These are phyloP conservation scores for Clohesyomyces aquaticus DNA, from an alignment of 495 filamentous ascomycete genomes.

Conservation along the genomic window DNA sequence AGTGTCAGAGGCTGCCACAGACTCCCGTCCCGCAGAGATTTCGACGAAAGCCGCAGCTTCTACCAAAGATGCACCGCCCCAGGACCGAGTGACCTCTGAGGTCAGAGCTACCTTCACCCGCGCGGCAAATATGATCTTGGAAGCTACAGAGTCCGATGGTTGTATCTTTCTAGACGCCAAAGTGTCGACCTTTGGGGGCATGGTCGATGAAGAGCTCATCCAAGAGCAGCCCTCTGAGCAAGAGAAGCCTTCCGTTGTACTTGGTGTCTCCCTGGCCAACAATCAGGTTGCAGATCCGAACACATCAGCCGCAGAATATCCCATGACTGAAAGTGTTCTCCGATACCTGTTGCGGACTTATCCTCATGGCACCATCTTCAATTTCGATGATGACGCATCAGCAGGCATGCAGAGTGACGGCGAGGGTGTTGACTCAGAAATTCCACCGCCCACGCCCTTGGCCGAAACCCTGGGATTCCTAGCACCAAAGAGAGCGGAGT, in stretches of 20 bases:
- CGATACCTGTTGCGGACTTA: conserved; percentile 60
- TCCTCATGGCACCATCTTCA: conserved; percentile 62
- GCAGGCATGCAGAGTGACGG: conserved; percentile 13
- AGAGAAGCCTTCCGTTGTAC: conserved; percentile 31
- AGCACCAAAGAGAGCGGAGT: conserved; percentile 16
- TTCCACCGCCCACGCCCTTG: background rate
- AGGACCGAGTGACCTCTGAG: conserved; percentile 24
- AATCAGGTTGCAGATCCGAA: conserved; percentile 38
- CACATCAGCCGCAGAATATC: conserved; percentile 7
- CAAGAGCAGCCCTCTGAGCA: conserved; percentile 11
- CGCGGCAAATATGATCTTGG: conserved; percentile 30
- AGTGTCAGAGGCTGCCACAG: conserved; percentile 10
- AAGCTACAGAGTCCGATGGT: conserved; percentile 36
- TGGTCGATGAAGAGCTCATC: conserved; percentile 30
- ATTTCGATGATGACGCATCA: conserved; percentile 55
- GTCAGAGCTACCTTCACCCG: conserved; percentile 29
- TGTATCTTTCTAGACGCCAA: conserved; percentile 37
- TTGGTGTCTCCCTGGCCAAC: conserved; percentile 47
- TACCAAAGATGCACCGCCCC: conserved; percentile 2
- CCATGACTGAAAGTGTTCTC: conserved; percentile 52
- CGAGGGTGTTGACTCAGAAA: background rate
- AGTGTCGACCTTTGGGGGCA: conserved; percentile 35
- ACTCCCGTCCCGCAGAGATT: conserved; percentile 6
- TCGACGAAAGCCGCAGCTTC: conserved; percentile 22
- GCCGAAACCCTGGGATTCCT: conserved; percentile 23